Percentiles rank a stretch among this genome's conserved stretches.
These are phyloP conservation scores for Arctium lappa DNA, from an alignment of 129 eudicot genomes.

Conservation along the genomic window DNA sequence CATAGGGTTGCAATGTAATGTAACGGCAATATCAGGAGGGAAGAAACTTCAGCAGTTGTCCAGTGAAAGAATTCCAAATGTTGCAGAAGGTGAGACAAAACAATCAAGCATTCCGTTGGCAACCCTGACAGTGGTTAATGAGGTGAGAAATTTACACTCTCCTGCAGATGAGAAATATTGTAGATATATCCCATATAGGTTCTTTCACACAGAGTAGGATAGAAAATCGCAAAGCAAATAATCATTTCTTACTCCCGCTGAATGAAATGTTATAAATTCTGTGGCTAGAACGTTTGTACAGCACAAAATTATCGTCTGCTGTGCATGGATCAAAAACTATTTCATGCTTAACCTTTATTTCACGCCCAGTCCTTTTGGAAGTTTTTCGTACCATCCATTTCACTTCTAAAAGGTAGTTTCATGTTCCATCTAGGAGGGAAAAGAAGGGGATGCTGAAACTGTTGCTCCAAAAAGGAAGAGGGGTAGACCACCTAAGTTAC, in stretches of 20 bases:
- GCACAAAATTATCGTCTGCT: not conserved
- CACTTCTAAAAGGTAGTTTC: not conserved
- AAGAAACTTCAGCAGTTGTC: conserved; percentile 12
- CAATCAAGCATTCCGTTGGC: conserved; percentile 17
- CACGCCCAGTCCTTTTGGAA: not conserved
- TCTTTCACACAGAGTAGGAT: not conserved
- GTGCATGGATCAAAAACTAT: too few species aligned
- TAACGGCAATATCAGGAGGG: conserved; percentile 24
- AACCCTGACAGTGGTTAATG: conserved; percentile 11
- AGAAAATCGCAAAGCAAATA: not conserved
- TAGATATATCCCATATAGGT: not conserved
- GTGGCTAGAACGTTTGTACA: not conserved
- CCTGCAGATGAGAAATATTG: not conserved
- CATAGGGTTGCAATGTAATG: conserved; percentile 42
- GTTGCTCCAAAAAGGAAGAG: conserved; percentile 44
- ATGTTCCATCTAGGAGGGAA: conserved; percentile 38
- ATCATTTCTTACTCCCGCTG: not conserved
- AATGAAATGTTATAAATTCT: not conserved
- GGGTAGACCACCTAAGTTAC: conserved; percentile 58
- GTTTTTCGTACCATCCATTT: not conserved
- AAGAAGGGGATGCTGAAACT: conserved; percentile 28
- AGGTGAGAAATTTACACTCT: conserved; percentile 19
- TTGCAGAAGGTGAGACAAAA: conserved; percentile 14
- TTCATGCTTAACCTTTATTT: not conserved
- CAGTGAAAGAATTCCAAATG: conserved; percentile 5